Evolutionary conservation across 1,284 basidiomycete species (phyloP).

Genomic region (Marasmius sp.): DNA sequence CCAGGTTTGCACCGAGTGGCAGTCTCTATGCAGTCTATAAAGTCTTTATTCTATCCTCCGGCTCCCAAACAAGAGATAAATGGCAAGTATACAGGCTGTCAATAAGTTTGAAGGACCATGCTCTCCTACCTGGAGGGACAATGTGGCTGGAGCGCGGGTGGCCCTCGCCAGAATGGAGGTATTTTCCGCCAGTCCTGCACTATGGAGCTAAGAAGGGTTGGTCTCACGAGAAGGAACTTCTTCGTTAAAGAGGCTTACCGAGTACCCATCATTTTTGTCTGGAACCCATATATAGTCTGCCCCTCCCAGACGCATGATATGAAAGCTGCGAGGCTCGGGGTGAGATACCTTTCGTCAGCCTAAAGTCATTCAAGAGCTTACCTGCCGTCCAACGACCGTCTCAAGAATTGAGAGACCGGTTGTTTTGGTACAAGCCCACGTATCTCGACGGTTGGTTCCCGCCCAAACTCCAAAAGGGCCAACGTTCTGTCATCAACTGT

Average conservation of each 20-base stretch:
- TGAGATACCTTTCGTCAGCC: neutral
- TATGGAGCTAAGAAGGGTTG: too few species aligned
- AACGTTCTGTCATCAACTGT: conserved; percentile 37
- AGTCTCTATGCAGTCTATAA: too few species aligned
- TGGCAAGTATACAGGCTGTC: too few species aligned
- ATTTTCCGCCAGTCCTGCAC: too few species aligned
- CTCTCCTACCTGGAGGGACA: too few species aligned
- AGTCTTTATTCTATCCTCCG: too few species aligned
- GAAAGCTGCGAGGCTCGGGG: neutral
- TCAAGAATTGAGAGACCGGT: conserved; percentile 43
- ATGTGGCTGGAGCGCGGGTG: too few species aligned
- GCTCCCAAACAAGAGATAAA: too few species aligned
- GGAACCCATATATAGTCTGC: neutral
- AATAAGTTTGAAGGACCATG: too few species aligned
- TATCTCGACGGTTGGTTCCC: conserved; percentile 42
- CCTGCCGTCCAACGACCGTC: conserved; percentile 41
- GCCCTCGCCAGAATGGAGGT: too few species aligned
- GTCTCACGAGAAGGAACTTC: too few species aligned
- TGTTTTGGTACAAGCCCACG: conserved; percentile 37
- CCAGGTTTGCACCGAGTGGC: too few species aligned
- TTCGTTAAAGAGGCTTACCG: neutral
- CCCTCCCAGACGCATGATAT: neutral
- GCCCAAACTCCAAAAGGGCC: conserved; percentile 47
- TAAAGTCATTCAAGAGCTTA: conserved; percentile 23
- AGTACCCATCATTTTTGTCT: neutral